Base-by-base conservation (phyloP, 345 rosid genomes). In the Arabis alpina region DNA sequence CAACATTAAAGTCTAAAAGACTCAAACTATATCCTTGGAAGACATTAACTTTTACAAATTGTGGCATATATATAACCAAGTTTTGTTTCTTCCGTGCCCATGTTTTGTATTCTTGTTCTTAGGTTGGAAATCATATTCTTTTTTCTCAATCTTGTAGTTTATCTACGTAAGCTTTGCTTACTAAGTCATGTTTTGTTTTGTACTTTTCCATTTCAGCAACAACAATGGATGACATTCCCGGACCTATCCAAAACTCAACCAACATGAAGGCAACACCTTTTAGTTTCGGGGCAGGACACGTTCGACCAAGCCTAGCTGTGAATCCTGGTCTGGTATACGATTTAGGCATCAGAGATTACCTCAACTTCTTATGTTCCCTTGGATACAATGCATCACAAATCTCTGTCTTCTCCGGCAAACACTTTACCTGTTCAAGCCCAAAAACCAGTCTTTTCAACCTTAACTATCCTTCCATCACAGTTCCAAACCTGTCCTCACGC, bases 261-360 rank as follows among this genome's bases (percentile, higher is more conserved):
- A 34, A 57, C 58, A 14, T 34, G 58, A 71, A 73, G 62, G 92
- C 96, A 51, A 84, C 86, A 8, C 93, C 97, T 2, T 94, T 94
- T 24, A 78, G 79, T 66, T 88, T 77, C 1, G 97, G 97, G 10
- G 86, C 96, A 16, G 99, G 97, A 63, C 96, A 94, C 59, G 71
- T 89, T 10, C 84, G 80, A 54, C 99, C 99, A 55, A 91, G 89
- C 73, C 81, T 62, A 8, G 99, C 96, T 2, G 67, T 82, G 77
- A 85, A 89, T 79, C 97, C 97, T 0, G 96, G 99, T 24, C 61
- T 91, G 42, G 86, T 94, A 34, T 94, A 89, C 47, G 96, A 91
- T 70, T 65, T 80, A 30, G 19, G 68, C 5, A 30, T 57, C 27
- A 66, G 53, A 10, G 93, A 94, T 78, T 89, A 94, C 81, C 76